A percentile compares a stretch with the other conserved stretches of the same genome.
Evolutionary conservation across 352 stramenopile species (phyloP).

Genomic region (Phytophthora chlamydospora): DNA sequence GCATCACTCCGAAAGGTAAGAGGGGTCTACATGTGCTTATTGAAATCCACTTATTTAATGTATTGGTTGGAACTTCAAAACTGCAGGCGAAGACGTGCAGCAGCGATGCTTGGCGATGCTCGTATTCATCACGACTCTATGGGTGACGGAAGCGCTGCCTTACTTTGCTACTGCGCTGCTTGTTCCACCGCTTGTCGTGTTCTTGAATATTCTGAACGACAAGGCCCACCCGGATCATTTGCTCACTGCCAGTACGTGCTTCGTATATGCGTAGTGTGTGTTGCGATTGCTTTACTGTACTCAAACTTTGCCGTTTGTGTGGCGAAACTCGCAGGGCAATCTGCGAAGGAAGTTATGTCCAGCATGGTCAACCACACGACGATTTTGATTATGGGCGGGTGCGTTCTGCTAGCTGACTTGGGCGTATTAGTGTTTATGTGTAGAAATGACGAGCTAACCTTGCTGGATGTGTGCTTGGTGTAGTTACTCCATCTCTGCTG

Average conservation of each 20-base stretch:
- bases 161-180: conserved; percentile 93
- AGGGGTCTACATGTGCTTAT: background rate
- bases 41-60: background rate
- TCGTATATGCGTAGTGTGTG: background rate
- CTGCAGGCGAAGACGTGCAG: conserved; percentile 72
- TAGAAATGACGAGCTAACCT: conserved; percentile 4
- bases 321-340: conserved; percentile 49
- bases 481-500: conserved; percentile 88
- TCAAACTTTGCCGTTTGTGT: conserved; percentile 1
- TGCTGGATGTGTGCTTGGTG: background rate
- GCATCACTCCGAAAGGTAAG: conserved; percentile 75
- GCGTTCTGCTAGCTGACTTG: conserved; percentile 14
- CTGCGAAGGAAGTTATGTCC: conserved; percentile 90
- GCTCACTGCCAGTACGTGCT: conserved; percentile 71
- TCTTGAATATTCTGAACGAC: conserved; percentile 89
- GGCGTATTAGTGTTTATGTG: background rate
- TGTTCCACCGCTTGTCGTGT: conserved; percentile 89
- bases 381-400: conserved; percentile 93
- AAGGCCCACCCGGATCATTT: conserved; percentile 73
- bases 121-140: conserved; percentile 90
- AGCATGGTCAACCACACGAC: conserved; percentile 93
- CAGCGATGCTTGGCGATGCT: conserved; percentile 90
- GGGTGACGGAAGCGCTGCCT: conserved; percentile 91
- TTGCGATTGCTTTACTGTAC: background rate
- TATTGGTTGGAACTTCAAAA: background rate